Evolutionary conservation across 2,329 filamentous ascomycete genomes (phyloP), one percentile per base, ranked within the genome.

Genomic region (Hymenoscyphus infarciens): DNA sequence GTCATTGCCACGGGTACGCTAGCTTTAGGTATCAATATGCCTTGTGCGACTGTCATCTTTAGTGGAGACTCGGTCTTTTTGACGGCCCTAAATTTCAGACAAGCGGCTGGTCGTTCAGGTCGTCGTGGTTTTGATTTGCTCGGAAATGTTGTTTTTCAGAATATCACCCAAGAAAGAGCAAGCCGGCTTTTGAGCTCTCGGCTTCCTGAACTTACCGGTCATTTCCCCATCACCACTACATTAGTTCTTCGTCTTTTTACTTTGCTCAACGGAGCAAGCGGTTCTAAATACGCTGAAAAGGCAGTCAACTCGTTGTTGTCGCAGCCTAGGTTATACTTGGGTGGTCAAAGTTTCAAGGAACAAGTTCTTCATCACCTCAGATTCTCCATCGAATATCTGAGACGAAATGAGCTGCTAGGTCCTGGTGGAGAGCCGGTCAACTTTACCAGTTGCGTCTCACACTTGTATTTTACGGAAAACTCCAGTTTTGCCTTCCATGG

Each of bases 11-110:
- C 90, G 1, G 90, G 89, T 0, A 92, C 89, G 0, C 80, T 92
- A 25, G 87, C 88, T 1, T 78, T 93, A 5, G 90, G 90, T 77
- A 89, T 94, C 77, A 94, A 91, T 69, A 91, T 91, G 87, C 90
- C 90, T 10, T 93, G 89, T 73, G 91, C 90, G 73, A 94, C 90
- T 0, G 89, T 92, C 0, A 84, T 92, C 1, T 94, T 94, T 73
- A 82, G 81, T 16, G 89, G 88, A 0, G 89, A 93, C 72, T 90
- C 87, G 0, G 80, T 90, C 2, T 92, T 84, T 71, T 76, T 94
- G 53, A 91, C 88, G 0, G 84, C 89, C 0, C 82, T 93, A 59
- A 91, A 91, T 72, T 94, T 89, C 74, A 84, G 88, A 8, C 90
- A 94, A 73, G 88, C 85, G 7, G 85, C 89, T 62, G 90, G 91